Base-by-base conservation (phyloP, 208 protist species). In the Trypanosoma cruzi region DNA sequence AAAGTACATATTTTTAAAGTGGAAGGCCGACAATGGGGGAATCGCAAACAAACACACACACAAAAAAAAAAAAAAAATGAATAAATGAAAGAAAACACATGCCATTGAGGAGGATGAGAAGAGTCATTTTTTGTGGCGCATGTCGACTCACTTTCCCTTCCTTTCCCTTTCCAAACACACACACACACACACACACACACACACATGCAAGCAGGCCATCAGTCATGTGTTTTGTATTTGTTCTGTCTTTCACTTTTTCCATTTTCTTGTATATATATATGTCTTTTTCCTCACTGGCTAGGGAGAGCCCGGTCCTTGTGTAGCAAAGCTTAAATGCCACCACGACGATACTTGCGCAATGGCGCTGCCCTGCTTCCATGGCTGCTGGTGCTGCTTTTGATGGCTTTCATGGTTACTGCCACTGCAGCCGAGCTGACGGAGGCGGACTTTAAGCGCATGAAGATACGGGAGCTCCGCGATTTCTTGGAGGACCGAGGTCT, bases 371-470 rank as follows among this genome's bases (percentile, higher is more conserved):
- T 52, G 3, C 13, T 36, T 20, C 34, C 56, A 3, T 50, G 56
- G 26, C 13, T 76, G 20, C 54, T 69, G 0, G 0, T 62, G 20
- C 18, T 63, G 20, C 18, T 61, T 20, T 10, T 48, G n/a, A 22
- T 31, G 40, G 20, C 29, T 37, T 14, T 31, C 13, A n/a, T 37
- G 5, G 53, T 16, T 24, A 13, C 46, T 37, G 56, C 44, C 24
- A 16, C 28, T 10, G 53, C 57, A n/a, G 37, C 48, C 18, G 4
- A 54, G 40, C 28, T 77, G 49, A 89, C 85, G 0, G 84, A 95
- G 68, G 63, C 59, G 16, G 85, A 96, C 46, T 93, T 97, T 56
- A 85, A 82, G 42, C 83, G 82, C 32, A 97, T 96, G 93, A 96
- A 96, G 54, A 80, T 97, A 11, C 92, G 93, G 44, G 86, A 97